These are phyloP conservation scores for Rhododendron molle DNA, from an alignment of 148 eudicot species.

Conservation along the genomic window DNA sequence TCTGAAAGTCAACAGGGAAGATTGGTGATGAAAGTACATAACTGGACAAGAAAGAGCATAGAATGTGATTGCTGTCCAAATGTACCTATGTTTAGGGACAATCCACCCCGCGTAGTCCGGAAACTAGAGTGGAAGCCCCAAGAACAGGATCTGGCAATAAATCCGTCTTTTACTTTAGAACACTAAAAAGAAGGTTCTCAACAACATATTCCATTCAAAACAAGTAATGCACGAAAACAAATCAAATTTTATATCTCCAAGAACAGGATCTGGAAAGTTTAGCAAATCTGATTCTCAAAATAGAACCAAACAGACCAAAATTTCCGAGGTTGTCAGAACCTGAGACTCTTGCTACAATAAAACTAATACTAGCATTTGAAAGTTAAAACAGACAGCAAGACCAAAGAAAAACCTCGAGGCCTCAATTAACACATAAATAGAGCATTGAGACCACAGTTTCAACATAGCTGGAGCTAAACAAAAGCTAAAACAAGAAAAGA, in stretches of 20 bases:
- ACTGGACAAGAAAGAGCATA: not conserved
- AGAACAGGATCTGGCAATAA: not conserved
- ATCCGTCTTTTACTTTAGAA: not conserved
- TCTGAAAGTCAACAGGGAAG: constrained; percentile 17
- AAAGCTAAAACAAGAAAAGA: too few species aligned
- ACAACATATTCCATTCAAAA: not conserved
- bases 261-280: not conserved
- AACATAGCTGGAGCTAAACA: too few species aligned
- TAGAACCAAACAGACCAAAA: not conserved
- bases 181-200: not conserved
- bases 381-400: too few species aligned
- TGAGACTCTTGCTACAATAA: too few species aligned
- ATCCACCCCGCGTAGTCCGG: constrained; percentile 31
- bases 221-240: not conserved
- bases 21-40: not conserved
- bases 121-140: constrained; percentile 49
- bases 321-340: too few species aligned
- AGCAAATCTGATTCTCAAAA: not conserved
- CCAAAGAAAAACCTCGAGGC: too few species aligned
- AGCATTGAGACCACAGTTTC: too few species aligned
- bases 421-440: too few species aligned
- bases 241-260: not conserved
- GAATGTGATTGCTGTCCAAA: too few species aligned
- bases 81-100: constrained; percentile 39
- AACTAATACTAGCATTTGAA: too few species aligned